Evolutionary conservation across 495 filamentous ascomycete species (phyloP), one percentile per base, ranked within the genome.

Genomic region (Neurospora sp.): DNA sequence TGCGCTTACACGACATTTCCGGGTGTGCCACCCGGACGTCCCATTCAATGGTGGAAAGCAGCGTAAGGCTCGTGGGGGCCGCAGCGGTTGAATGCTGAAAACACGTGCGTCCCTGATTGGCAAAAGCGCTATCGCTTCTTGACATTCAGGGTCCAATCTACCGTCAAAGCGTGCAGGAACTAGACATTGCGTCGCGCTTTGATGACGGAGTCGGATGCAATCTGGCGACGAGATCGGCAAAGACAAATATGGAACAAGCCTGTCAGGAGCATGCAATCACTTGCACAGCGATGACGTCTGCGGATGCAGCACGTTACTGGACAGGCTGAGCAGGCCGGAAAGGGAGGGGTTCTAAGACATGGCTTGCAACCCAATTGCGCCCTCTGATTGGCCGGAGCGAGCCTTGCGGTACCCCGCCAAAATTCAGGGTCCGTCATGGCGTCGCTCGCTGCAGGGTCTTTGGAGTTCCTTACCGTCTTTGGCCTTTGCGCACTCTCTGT

Each of bases 1-100:
- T 85, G 96, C 87, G 3, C 87, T 97, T 48, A 98, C 95, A 16
- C 86, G 95, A 72, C 95, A 98, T 82, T 94, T 97, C 88, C 89
- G 92, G 27, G 93, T 96, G 68, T 93, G 94, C 71, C 94, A 97
- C 78, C 92, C 93, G 0, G 92, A 97, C 73, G 86, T 96, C 61
- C 91, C 94, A 71, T 92, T 92, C 76, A 35, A 35, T 4, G 90
- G 89, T 22, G 91, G 91, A 75, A 94, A 94, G 79, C 83, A 85
- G 35, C 79, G 86, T 42, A 78, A 78, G 68, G 53, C 53, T 66
- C 82, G 84, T 31, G 81, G 77, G 59, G 79, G 74, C 40, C 76
- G 75, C 74, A 69, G 72, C 70, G 72, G 70, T 40, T 80, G 78
- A 80, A 73, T 35, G 37, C 40, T 31, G 40, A 27, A 41, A 22